Evolutionary conservation across 2,329 filamentous ascomycete genomes (phyloP).

Genomic region (Hypoxylon sp.): DNA sequence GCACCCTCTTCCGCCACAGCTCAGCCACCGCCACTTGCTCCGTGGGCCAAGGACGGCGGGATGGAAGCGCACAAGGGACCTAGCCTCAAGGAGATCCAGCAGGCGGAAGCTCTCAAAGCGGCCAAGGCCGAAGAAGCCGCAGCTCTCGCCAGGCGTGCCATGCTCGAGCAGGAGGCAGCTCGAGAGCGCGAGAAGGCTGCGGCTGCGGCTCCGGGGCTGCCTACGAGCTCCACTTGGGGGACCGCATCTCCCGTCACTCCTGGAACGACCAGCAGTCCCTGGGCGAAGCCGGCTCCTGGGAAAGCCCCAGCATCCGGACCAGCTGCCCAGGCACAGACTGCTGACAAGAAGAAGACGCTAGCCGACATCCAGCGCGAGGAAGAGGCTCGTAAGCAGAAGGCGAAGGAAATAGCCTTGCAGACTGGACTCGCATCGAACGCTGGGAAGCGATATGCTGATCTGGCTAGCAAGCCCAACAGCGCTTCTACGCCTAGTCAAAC

Average conservation of each 20-base stretch:
- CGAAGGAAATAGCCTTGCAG: slow-evolving; percentile 64
- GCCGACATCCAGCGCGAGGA: slow-evolving; percentile 98
- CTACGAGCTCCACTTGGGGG: slow-evolving; percentile 90
- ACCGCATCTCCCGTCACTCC: slow-evolving; percentile 78
- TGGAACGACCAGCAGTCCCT: slow-evolving; percentile 66
- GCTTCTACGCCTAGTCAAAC: slow-evolving; percentile 57
- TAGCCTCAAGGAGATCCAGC: slow-evolving; percentile 95
- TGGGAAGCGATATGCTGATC: slow-evolving; percentile 93
- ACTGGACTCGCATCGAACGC: slow-evolving; percentile 60
- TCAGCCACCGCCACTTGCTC: slow-evolving; percentile 80
- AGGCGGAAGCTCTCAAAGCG: slow-evolving; percentile 91
- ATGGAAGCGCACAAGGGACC: slow-evolving; percentile 80
- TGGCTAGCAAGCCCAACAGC: slow-evolving; percentile 79
- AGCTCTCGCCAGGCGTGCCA: slow-evolving; percentile 79
- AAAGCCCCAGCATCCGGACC: slow-evolving; percentile 56
- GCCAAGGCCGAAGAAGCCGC: slow-evolving; percentile 88
- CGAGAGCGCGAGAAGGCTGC: slow-evolving; percentile 71
- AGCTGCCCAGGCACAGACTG: slow-evolving; percentile 52
- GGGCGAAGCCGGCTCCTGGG: slow-evolving; percentile 71
- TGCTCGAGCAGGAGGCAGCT: slow-evolving; percentile 82
- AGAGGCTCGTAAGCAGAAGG: slow-evolving; percentile 86
- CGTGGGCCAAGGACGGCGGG: slow-evolving; percentile 92
- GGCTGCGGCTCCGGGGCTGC: slow-evolving; percentile 80
- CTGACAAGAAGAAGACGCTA: slow-evolving; percentile 82
- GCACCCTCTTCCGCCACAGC: slow-evolving; percentile 54